A percentile compares a stretch with the other conserved stretches of the same genome.
phyloP scores from a whole-genome alignment of 2,329 filamentous ascomycete species.

The Apiospora pterosperma region DNA sequence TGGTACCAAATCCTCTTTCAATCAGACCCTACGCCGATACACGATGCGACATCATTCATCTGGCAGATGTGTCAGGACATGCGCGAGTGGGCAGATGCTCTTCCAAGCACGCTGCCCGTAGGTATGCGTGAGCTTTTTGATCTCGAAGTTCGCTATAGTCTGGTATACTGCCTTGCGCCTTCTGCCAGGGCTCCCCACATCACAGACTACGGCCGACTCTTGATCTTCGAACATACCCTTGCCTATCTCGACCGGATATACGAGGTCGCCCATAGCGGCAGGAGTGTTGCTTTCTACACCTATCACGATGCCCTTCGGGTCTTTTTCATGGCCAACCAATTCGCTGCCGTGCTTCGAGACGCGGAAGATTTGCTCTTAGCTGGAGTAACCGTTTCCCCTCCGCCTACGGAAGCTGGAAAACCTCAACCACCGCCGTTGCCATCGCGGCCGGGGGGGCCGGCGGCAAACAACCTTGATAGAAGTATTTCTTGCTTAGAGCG shows the following conservation, averaged over 20 bases:
- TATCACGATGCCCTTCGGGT: constrained; percentile 85
- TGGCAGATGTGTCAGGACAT: constrained; percentile 75
- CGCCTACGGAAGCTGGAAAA: constrained; percentile 40
- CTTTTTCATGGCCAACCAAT: constrained; percentile 69
- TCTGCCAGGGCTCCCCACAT: constrained; percentile 70
- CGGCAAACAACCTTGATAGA: constrained; percentile 50
- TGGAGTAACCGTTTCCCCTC: constrained; percentile 42
- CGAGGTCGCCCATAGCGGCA: constrained; percentile 57
- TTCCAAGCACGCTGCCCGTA: constrained; percentile 62
- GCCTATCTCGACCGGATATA: constrained; percentile 77
- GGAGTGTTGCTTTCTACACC: constrained; percentile 67
- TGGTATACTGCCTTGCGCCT: constrained; percentile 83
- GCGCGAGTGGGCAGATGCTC: constrained; percentile 76
- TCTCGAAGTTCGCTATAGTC: constrained; percentile 86
- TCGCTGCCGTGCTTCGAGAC: constrained; percentile 57
- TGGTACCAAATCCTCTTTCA: constrained; percentile 92
- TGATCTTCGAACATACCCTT: constrained; percentile 84
- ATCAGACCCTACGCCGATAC: constrained; percentile 64
- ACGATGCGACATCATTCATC: constrained; percentile 67
- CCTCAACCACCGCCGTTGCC: constrained; percentile 52
- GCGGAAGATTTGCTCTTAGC: constrained; percentile 55
- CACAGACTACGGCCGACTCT: constrained; percentile 70
- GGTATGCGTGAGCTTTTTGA: constrained; percentile 76
- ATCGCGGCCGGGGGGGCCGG: constrained; percentile 34
- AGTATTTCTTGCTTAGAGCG: constrained; percentile 54